Base-by-base conservation (phyloP, 345 rosid genomes). In the Bruguiera gymnorhiza region DNA sequence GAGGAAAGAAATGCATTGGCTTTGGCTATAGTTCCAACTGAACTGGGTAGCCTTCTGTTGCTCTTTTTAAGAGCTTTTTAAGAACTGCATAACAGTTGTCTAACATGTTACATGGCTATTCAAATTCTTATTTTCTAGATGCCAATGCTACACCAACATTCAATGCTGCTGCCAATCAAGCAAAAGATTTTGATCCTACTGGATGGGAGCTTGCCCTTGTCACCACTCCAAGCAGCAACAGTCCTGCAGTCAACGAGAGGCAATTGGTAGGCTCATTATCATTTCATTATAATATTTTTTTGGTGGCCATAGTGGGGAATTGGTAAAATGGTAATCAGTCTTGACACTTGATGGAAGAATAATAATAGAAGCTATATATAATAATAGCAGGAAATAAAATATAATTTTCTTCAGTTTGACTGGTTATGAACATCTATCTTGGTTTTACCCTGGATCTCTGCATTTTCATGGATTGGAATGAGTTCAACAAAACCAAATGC, bases 171-270 rank as follows among this genome's bases (percentile, higher is more conserved):
- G 80, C 88, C 75, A 76, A 71, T 75, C 88, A 85, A 78, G 19
- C 83, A 68, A 86, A 74, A 68, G 84, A 86, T 72, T 90, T 86
- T 65, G 95, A 90, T 81, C 93, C 99, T 60, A 67, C 87, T 54
- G 97, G 99, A 68, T 92, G 98, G 99, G 98, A 90, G 71, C 91
- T 96, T 73, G 93, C 98, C 31, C 83, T 92, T 65, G 95, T 96
- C 68, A 75, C 86, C 19, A 81, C 96, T 36, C 93, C 97, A 52
- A 86, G 97, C 77, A 75, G 72, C 20, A 74, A 90, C 76, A 86
- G 88, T 63, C 89, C 99, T 78, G 65, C 97, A 30, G 79, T 76
- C 74, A 96, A 73, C 37, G 97, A 92, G 60, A 82, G 98, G 78
- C 88, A 92, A 79, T 71, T 96, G 93, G 99, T 96, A 90, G 65